These are phyloP conservation scores for Rostrohypoxylon terebratum DNA, from an alignment of 495 filamentous ascomycete genomes.

Conservation along the genomic window DNA sequence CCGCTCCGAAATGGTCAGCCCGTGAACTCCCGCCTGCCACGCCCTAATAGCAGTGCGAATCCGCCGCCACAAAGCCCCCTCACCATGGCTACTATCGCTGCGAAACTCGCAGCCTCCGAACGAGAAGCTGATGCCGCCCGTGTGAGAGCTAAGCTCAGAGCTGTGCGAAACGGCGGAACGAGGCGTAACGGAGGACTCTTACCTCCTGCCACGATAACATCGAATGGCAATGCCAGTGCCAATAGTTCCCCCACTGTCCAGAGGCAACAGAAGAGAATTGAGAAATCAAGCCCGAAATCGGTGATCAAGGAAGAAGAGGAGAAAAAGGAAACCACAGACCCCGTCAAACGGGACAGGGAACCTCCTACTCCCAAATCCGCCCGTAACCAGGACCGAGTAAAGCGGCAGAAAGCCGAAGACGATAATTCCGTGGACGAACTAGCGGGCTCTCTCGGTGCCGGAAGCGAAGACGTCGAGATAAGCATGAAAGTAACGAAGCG, in stretches of 20 bases:
- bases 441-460: constrained; percentile 16
- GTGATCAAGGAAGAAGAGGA: not conserved
- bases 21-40: constrained; percentile 54
- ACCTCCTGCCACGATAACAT: constrained; percentile 29
- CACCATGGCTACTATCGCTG: constrained; percentile 65
- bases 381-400: not conserved
- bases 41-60: constrained; percentile 47
- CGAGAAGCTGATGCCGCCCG: constrained; percentile 67
- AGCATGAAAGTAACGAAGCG: constrained; percentile 50
- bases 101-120: constrained; percentile 67
- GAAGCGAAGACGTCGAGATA: constrained; percentile 1
- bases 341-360: constrained; percentile 40
- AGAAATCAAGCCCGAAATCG: constrained; percentile 2
- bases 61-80: constrained; percentile 61
- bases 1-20: constrained; percentile 28
- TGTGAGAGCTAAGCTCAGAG: constrained; percentile 66
- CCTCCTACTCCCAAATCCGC: not conserved
- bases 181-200: constrained; percentile 9
- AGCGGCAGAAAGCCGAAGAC: constrained; percentile 17
- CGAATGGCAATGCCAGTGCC: not conserved
- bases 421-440: constrained; percentile 42
- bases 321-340: constrained; percentile 30
- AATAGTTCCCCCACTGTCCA: constrained; percentile 16
- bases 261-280: not conserved
- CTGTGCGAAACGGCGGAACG: constrained; percentile 52